phyloP scores from a whole-genome alignment of 225 moss, liverwort and hornwort genomes.

The Polytrichum formosum region DNA sequence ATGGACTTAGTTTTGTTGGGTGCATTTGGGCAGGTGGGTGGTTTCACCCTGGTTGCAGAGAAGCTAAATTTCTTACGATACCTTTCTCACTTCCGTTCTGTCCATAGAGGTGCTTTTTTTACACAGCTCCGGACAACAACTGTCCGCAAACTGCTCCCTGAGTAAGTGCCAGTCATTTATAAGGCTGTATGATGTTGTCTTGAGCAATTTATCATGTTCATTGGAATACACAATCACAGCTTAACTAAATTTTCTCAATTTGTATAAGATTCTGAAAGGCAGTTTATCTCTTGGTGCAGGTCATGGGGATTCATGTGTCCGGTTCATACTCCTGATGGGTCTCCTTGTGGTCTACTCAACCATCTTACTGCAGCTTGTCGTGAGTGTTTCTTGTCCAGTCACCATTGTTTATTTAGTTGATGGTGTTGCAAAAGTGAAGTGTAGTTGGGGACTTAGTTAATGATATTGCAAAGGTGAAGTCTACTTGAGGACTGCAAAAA shows the following conservation, averaged over 20 bases:
- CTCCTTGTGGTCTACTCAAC: conserved; percentile 95
- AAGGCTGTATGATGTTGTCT: too few relatives aligned
- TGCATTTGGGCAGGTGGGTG: conserved; percentile 45
- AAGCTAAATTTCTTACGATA: conserved; percentile 96
- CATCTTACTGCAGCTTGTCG: conserved; percentile 90
- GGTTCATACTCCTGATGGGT: conserved; percentile 95
- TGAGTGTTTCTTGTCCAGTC: conserved; percentile 36
- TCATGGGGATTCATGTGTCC: conserved; percentile 99
- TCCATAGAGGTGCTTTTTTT: conserved; percentile 95
- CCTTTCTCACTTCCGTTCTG: conserved; percentile 93
- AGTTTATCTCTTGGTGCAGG: conserved; percentile 40
- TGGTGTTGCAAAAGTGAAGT: background rate
- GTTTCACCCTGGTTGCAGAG: conserved; percentile 91
- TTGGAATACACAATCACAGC: too few relatives aligned
- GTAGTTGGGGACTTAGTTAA: background rate
- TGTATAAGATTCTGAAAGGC: background rate
- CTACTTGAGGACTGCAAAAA: background rate
- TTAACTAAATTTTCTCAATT: background rate
- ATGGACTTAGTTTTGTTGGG: background rate
- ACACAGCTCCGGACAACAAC: conserved; percentile 83
- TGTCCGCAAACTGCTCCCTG: conserved; percentile 94
- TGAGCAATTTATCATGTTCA: too few relatives aligned
- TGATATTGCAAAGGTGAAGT: background rate
- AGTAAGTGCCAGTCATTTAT: conserved; percentile 44
- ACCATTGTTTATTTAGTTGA: background rate